Conservation (phyloP, 2,329 filamentous ascomycete species). For the Aureobasidium sp. region DNA sequence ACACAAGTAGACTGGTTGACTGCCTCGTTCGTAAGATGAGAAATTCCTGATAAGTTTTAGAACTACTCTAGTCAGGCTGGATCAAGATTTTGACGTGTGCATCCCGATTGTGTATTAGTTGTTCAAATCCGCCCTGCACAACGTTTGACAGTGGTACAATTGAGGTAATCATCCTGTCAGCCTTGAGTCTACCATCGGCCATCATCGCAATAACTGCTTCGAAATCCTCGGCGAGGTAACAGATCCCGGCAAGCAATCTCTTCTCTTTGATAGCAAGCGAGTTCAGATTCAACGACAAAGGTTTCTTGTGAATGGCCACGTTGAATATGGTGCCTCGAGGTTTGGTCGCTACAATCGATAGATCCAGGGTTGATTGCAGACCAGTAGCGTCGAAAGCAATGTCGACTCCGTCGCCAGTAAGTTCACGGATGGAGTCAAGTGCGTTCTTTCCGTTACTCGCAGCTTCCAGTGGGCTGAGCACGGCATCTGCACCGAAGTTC, state of each 20-base stretch:
- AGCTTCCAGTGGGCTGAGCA: conserved; percentile 10
- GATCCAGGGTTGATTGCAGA: conserved; percentile 18
- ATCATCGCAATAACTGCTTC: conserved; percentile 21
- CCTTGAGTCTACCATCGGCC: conserved; percentile 14
- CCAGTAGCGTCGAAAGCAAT: conserved; percentile 19
- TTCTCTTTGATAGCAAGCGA: conserved; percentile 21
- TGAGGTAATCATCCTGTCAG: conserved; percentile 23
- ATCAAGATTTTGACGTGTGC: conserved; percentile 25
- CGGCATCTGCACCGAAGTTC: conserved; percentile 16
- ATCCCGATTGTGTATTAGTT: conserved; percentile 21
- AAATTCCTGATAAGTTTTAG: too few relatives aligned
- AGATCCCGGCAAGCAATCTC: conserved; percentile 21
- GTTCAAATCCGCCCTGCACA: conserved; percentile 22
- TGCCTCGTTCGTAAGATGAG: too few relatives aligned
- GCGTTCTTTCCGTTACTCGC: background rate
- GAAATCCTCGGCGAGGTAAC: conserved; percentile 23
- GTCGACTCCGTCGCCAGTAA: conserved; percentile 10
- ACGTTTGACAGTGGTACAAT: conserved; percentile 22
- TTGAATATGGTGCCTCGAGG: conserved; percentile 26
- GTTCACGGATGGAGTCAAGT: background rate
- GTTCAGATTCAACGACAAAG: conserved; percentile 22
- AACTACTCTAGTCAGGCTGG: background rate
- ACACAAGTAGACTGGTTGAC: too few relatives aligned
- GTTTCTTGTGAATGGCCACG: conserved; percentile 25
- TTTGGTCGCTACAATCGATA: conserved; percentile 10